Base-by-base conservation (phyloP, 495 filamentous ascomycete genomes). In the Hyaloscypha bicolor region DNA sequence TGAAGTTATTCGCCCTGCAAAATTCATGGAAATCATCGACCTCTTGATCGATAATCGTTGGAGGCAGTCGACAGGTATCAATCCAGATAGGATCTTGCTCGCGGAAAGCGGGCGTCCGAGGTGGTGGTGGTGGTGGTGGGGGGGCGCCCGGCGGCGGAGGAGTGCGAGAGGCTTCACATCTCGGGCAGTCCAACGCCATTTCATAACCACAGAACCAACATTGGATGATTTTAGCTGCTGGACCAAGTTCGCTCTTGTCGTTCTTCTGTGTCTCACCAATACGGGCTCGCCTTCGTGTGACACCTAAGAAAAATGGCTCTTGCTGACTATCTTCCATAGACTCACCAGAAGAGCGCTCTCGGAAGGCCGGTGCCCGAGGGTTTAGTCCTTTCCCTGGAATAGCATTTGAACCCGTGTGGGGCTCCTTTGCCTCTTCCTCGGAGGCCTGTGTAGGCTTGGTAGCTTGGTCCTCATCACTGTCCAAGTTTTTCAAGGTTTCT, bases 361-460 rank as follows among this genome's bases (percentile, higher is more conserved):
- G 35, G 51, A 72, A 68, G 4, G 53, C 35, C 39, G 66, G 63
- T 5, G 65, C 70, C n/a, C 21, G 30, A 32, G 70, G 70, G 57
- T 72, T 69, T 37, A 64, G 25, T 12, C 22, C 48, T 21, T 25
- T 62, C 30, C 14, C 55, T 6, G 55, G 30, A 9, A n/a, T 4
- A 57, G 55, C 30, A 14, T 51, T 48, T 33, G 45, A 29, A 35
- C 9, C 6, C 19, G 8, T 59, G 30, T 8, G 3, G 11, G 19
- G 21, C 19, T 8, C 9, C 19, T 42, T 55, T n/a, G 16, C 37
- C 48, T 9, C 25, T 63, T 6, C 12, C 29, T 12, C 53, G 1
- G 52, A 32, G 29, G 12, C 22, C 2, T 11, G 6, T 55, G 55
- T 3, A 6, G 25, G 22, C 19, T n/a, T 37, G 6, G 9, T 63